These are phyloP conservation scores for Phytophthora europaea DNA, from an alignment of 352 stramenopile species.

Conservation along the genomic window DNA sequence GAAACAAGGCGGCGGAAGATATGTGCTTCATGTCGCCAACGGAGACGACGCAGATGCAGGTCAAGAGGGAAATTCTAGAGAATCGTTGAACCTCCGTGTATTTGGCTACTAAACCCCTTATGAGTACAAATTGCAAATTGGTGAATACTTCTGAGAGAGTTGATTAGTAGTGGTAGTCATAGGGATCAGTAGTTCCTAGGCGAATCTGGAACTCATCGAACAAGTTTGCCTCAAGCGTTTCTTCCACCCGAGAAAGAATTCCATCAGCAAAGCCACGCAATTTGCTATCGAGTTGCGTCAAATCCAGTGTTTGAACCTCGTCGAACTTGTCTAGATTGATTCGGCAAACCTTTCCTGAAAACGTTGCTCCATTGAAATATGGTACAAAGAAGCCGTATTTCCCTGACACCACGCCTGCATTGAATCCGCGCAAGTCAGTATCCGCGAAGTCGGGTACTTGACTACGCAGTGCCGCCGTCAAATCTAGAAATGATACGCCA, in stretches of 20 bases:
- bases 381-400: slow-evolving; percentile 88
- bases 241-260: slow-evolving; percentile 60
- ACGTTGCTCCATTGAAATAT: slow-evolving; percentile 72
- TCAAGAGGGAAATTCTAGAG: slow-evolving; percentile 11
- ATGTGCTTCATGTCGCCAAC: slow-evolving; percentile 50
- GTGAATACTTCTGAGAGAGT: neutral
- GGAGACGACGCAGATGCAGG: slow-evolving; percentile 1
- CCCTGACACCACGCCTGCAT: slow-evolving; percentile 69
- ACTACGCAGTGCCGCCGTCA: slow-evolving; percentile 59
- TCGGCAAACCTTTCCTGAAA: slow-evolving; percentile 80
- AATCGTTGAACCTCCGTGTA: slow-evolving; percentile 44
- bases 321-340: slow-evolving; percentile 86
- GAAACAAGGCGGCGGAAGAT: slow-evolving; percentile 86
- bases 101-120: slow-evolving; percentile 49
- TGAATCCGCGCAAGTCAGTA: slow-evolving; percentile 72
- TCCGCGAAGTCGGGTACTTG: slow-evolving; percentile 79
- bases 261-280: slow-evolving; percentile 64
- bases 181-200: slow-evolving; percentile 69
- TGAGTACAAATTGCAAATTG: neutral
- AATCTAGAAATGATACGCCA: slow-evolving; percentile 66
- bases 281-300: slow-evolving; percentile 54
- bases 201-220: slow-evolving; percentile 76
- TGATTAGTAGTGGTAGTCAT: slow-evolving; percentile 72
- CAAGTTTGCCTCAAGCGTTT: slow-evolving; percentile 60
- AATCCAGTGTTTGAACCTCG: slow-evolving; percentile 80